Conservation (phyloP, 2,329 filamentous ascomycete genomes). For the Chalaropsis ovoidea region DNA sequence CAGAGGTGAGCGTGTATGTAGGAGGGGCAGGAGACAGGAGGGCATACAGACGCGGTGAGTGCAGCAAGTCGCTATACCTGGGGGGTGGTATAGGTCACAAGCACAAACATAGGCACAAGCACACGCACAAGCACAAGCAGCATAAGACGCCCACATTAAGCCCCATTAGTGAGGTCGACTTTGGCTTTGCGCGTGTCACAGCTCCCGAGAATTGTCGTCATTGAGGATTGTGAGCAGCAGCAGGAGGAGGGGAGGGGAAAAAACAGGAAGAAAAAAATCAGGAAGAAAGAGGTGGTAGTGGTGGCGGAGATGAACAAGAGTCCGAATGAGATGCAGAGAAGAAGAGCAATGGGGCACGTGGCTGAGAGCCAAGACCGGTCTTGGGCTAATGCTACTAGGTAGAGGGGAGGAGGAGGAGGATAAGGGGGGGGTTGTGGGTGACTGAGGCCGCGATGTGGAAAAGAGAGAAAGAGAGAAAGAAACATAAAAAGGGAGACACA, state of each 20-base stretch:
- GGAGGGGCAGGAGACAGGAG: no score
- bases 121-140: no score
- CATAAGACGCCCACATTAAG: no score
- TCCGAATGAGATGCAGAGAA: background rate
- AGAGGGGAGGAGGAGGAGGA: background rate
- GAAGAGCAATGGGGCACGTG: background rate
- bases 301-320: background rate
- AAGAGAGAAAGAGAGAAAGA: background rate
- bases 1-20: no score
- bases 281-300: background rate
- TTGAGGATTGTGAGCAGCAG: background rate
- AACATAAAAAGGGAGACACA: background rate
- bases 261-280: background rate
- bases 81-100: no score
- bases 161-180: no score
- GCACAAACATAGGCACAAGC: no score
- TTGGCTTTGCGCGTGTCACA: no score
- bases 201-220: background rate
- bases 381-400: background rate
- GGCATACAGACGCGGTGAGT: no score
- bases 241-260: no score
- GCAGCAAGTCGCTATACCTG: no score
- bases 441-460: background rate
- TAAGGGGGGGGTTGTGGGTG: background rate
- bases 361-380: background rate